Evolutionary conservation across 495 filamentous ascomycete species (phyloP).

Genomic region (Neurospora tetrasperma): DNA sequence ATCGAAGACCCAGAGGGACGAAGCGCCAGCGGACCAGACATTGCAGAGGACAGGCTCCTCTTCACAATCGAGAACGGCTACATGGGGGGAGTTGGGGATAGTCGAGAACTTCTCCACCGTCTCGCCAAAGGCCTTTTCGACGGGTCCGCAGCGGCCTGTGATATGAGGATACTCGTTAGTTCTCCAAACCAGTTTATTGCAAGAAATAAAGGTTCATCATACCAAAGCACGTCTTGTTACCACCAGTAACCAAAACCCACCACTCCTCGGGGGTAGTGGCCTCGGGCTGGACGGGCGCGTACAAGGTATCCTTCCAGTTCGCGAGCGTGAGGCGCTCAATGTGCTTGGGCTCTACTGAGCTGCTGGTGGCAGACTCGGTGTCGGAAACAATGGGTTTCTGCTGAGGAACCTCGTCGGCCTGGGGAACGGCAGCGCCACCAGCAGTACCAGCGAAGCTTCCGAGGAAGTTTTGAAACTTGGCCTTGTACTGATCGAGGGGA

Average conservation of each 20-base stretch:
- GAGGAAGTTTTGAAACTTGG: constrained; percentile 52
- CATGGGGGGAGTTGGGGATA: constrained; percentile 55
- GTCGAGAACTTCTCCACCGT: constrained; percentile 57
- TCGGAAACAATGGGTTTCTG: constrained; percentile 27
- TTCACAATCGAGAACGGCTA: constrained; percentile 73
- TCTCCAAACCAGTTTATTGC: background rate
- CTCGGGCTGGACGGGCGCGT: constrained; percentile 48
- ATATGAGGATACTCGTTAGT: constrained; percentile 5
- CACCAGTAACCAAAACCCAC: constrained; percentile 71
- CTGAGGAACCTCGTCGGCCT: constrained; percentile 38
- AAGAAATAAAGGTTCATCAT: constrained; percentile 20
- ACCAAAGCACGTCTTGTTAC: constrained; percentile 82
- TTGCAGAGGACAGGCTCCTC: constrained; percentile 70
- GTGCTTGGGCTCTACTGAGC: constrained; percentile 34
- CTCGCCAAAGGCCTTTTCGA: constrained; percentile 46
- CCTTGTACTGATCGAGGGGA: constrained; percentile 50
- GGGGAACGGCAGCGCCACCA: constrained; percentile 32
- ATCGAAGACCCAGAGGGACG: constrained; percentile 62
- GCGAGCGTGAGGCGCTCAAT: constrained; percentile 53
- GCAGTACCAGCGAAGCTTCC: constrained; percentile 17
- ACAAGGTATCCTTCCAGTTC: constrained; percentile 61
- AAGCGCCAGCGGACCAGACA: constrained; percentile 62
- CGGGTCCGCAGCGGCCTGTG: constrained; percentile 34
- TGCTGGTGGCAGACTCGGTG: constrained; percentile 16
- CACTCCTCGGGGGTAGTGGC: constrained; percentile 58